phyloP scores from a whole-genome alignment of 179 eudicot genomes.

The Nepenthes alata region DNA sequence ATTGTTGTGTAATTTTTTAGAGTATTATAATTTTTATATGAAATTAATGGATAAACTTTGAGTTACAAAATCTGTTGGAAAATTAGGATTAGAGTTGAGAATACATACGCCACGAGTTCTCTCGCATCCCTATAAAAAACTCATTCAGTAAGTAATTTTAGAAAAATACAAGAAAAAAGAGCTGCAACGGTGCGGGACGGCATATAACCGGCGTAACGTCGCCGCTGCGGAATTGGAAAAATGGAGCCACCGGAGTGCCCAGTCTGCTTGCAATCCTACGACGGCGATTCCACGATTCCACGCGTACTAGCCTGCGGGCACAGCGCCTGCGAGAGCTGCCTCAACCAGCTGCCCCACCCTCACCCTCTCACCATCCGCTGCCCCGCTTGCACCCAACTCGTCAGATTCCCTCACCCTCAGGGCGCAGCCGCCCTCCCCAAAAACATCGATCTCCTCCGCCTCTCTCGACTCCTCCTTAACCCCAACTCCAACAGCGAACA shows the following conservation, averaged over 20 bases:
- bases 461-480: conserved; percentile 23
- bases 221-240: neutral
- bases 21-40: too few relatives aligned
- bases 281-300: conserved; percentile 32
- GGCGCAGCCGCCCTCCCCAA: conserved; percentile 59
- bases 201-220: too few relatives aligned
- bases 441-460: conserved; percentile 73
- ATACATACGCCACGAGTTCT: too few relatives aligned
- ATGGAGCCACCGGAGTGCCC: conserved; percentile 77
- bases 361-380: conserved; percentile 51
- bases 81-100: too few relatives aligned
- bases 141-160: too few relatives aligned
- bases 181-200: too few relatives aligned
- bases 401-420: conserved; percentile 33
- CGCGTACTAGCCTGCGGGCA: conserved; percentile 89
- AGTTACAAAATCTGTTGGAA: too few relatives aligned
- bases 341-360: conserved; percentile 43
- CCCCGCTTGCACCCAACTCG: conserved; percentile 67
- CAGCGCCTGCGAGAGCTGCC: conserved; percentile 54
- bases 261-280: conserved; percentile 60
- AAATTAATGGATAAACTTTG: too few relatives aligned
- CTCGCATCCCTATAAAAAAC: too few relatives aligned
- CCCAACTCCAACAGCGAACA: conserved; percentile 4
- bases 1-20: too few relatives aligned
- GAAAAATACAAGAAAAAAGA: too few relatives aligned